Evolutionary conservation across 768 basidiomycete species (phyloP), one percentile per base, ranked within the genome.

Genomic region (Inosperma sp.): DNA sequence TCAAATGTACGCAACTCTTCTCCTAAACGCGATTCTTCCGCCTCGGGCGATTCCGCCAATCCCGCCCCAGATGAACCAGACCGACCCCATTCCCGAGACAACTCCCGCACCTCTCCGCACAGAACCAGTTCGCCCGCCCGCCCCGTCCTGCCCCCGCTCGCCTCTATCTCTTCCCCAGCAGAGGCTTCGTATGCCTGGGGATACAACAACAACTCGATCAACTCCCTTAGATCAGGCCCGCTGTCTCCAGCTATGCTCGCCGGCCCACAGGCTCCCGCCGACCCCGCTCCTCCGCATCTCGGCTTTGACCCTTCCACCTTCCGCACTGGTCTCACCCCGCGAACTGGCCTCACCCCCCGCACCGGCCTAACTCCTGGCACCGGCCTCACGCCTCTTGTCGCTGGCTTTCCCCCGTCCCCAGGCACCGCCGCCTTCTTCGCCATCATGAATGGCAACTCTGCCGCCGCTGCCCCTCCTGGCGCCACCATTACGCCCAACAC

Each of bases 201-300:
- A 29, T 83, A 83, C 63, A 75, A 79, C 34, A 67, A 78, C 12
- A 62, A 61, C 37, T 64, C 82, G 35, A 70, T 85, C 42, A 87
- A 87, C 67, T 93, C 91, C 2, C 81, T 98, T 27, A 84, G 95
- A 39, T 80, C 93, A 0, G 95, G 94, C 4, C 95, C 95, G 1
- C 84, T 98, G 48, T 93, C 90, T 5, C 95, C 95, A 25, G 93
- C 95, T 48, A 95, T 97, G 91, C 84, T 96, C 53, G 83, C 90
- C 22, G 95, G 88, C 7, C 94, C 93, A 3, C 84, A 82, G 65
- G 75, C 75, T 40, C 57, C 70, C 45, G 69, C 68, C 27, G 70
- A 76, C 60, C 64, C 42, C 2, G 40, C 29, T 3, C 40, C 50
- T 3, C 12, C 53, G 6, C 74, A 74, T 49, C 57, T 75, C 35